phyloP scores from a whole-genome alignment of 2,329 filamentous ascomycete genomes.

The Sarocladiaceae sp. region DNA sequence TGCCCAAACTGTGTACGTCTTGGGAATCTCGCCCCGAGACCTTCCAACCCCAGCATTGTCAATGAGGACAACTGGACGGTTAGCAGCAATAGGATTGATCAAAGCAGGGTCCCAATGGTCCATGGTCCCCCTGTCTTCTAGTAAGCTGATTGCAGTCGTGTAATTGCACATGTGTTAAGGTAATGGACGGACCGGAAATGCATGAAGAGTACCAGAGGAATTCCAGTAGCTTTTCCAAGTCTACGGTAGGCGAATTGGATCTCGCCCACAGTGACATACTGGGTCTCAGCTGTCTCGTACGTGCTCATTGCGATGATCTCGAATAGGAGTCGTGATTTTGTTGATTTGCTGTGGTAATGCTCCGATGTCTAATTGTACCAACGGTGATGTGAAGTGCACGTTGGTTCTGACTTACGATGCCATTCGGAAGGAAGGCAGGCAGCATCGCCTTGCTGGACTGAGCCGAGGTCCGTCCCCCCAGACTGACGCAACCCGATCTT shows the following conservation, averaged over 20 bases:
- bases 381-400: background rate
- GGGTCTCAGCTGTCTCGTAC: slow-evolving; percentile 23
- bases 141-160: background rate
- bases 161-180: background rate
- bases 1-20: slow-evolving; percentile 25
- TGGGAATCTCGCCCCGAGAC: slow-evolving; percentile 36
- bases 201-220: slow-evolving; percentile 27
- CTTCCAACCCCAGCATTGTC: slow-evolving; percentile 46
- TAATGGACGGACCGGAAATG: slow-evolving; percentile 23
- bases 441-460: background rate
- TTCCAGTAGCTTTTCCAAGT: slow-evolving; percentile 23
- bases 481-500: background rate
- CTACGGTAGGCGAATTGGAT: slow-evolving; percentile 27
- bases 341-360: too few species aligned
- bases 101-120: slow-evolving; percentile 39
- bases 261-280: slow-evolving; percentile 24
- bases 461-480: background rate
- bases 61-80: slow-evolving; percentile 39
- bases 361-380: too few species aligned
- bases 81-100: slow-evolving; percentile 37
- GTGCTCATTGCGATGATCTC: slow-evolving; percentile 21
- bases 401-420: background rate
- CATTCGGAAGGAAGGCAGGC: background rate
- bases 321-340: too few species aligned
- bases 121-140: slow-evolving; percentile 27